Conservation (phyloP, 257 asterid genomes). For the Apocynum venetum region DNA sequence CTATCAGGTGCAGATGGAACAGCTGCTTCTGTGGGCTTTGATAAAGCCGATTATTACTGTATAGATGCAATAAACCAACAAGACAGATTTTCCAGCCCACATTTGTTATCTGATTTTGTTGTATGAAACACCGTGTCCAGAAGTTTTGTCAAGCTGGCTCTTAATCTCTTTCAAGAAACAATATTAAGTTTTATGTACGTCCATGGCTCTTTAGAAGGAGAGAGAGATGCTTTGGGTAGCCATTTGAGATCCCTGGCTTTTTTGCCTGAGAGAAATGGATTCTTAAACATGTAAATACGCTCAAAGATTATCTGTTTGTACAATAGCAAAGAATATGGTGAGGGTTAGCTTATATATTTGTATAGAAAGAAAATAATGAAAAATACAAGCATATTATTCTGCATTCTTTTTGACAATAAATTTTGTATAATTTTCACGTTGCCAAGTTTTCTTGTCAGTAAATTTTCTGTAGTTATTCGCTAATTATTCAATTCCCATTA, state of each 20-base stretch:
- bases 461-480: background rate
- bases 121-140: constrained; percentile 1
- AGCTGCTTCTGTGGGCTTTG: constrained; percentile 27
- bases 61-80: constrained; percentile 51
- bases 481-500: background rate
- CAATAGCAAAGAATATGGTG: constrained; percentile 17
- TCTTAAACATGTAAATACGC: constrained; percentile 25
- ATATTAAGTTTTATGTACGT: background rate
- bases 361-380: background rate
- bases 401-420: constrained; percentile 14
- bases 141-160: background rate
- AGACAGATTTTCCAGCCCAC: constrained; percentile 43
- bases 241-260: constrained; percentile 1
- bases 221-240: background rate
- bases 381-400: constrained; percentile 10
- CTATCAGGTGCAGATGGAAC: constrained; percentile 25
- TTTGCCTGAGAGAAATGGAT: constrained; percentile 17
- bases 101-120: constrained; percentile 58
- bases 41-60: constrained; percentile 43
- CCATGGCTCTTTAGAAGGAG: background rate
- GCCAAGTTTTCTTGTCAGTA: background rate
- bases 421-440: background rate
- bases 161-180: background rate
- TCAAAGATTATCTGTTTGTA: constrained; percentile 21
- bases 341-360: constrained; percentile 16